A percentile compares a stretch with the other conserved stretches of the same genome.
phyloP scores from a whole-genome alignment of 495 filamentous ascomycete species.

The Lepidopterella palustris region DNA sequence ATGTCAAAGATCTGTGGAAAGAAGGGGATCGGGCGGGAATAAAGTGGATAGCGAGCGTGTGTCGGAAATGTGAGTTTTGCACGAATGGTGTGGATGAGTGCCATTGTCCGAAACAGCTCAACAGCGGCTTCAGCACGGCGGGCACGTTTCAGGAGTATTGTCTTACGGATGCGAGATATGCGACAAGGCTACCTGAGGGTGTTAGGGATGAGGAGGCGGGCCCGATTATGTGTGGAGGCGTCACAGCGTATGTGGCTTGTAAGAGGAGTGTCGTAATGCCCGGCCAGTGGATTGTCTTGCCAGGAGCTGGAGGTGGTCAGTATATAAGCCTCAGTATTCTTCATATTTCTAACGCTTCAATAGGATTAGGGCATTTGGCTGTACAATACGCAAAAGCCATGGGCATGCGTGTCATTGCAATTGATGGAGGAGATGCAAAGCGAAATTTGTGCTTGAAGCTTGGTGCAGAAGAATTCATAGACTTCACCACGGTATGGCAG shows the following conservation, averaged over 20 bases:
- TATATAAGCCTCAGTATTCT: background rate
- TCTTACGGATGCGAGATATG: constrained; percentile 27
- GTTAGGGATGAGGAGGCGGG: constrained; percentile 32
- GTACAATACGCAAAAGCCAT: constrained; percentile 35
- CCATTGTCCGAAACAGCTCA: constrained; percentile 30
- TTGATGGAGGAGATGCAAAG: constrained; percentile 39
- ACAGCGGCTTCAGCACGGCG: constrained; percentile 22
- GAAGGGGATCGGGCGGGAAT: constrained; percentile 32
- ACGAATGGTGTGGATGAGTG: constrained; percentile 29
- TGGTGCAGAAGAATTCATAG: constrained; percentile 39
- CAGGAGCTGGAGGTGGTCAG: constrained; percentile 29
- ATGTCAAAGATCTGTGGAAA: constrained; percentile 25
- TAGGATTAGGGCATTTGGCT: constrained; percentile 27
- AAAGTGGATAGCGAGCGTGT: constrained; percentile 29
- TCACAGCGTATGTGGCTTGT: constrained; percentile 34
- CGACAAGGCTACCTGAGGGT: constrained; percentile 28
- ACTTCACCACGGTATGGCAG: constrained; percentile 36
- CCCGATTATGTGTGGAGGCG: constrained; percentile 35
- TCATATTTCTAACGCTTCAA: background rate
- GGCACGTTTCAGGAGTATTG: constrained; percentile 34
- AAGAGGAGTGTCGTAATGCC: constrained; percentile 27
- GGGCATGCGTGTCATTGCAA: constrained; percentile 37
- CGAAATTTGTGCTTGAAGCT: constrained; percentile 30
- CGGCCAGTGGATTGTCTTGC: constrained; percentile 32
- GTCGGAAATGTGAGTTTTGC: constrained; percentile 33